Evolutionary conservation across 495 filamentous ascomycete genomes (phyloP).

Genomic region (Entonaema liquescens): DNA sequence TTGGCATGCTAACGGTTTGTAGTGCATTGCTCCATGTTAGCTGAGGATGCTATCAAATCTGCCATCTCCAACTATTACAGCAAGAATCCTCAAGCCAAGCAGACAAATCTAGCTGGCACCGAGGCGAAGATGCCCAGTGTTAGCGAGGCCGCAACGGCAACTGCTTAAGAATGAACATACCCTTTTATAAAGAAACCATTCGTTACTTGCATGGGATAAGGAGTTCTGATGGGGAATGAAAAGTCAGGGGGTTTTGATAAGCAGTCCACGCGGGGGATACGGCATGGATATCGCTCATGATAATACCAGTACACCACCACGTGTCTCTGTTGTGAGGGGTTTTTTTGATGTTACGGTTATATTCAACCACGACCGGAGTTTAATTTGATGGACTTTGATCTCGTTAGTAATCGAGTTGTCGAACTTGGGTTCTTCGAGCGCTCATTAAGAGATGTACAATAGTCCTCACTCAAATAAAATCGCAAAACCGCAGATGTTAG

Average conservation of each 20-base stretch:
- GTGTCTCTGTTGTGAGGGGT: not conserved
- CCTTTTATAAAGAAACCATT: constrained; percentile 1
- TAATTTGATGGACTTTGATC: constrained; percentile 14
- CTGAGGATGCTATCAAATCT: constrained; percentile 99
- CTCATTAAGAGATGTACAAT: constrained; percentile 32
- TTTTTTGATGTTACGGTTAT: constrained; percentile 1
- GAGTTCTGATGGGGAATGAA: constrained; percentile 29
- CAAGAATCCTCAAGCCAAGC: constrained; percentile 83
- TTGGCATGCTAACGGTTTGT: constrained; percentile 29
- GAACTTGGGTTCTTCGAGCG: constrained; percentile 10
- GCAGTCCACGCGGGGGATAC: not conserved
- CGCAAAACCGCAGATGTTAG: constrained; percentile 5
- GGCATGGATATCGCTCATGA: not conserved
- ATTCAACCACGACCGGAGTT: constrained; percentile 12
- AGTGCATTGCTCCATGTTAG: constrained; percentile 99
- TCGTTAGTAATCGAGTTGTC: constrained; percentile 8
- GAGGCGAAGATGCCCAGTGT: constrained; percentile 60
- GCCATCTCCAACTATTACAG: constrained; percentile 97
- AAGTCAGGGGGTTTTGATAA: constrained; percentile 17
- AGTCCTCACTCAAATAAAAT: constrained; percentile 25
- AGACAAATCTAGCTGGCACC: constrained; percentile 79
- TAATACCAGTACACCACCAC: not conserved
- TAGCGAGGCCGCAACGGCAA: constrained; percentile 28
- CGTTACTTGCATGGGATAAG: constrained; percentile 30
- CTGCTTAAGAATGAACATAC: constrained; percentile 17